Base-by-base conservation (phyloP, 2,329 filamentous ascomycete species). In the Colletotrichum limetticola region DNA sequence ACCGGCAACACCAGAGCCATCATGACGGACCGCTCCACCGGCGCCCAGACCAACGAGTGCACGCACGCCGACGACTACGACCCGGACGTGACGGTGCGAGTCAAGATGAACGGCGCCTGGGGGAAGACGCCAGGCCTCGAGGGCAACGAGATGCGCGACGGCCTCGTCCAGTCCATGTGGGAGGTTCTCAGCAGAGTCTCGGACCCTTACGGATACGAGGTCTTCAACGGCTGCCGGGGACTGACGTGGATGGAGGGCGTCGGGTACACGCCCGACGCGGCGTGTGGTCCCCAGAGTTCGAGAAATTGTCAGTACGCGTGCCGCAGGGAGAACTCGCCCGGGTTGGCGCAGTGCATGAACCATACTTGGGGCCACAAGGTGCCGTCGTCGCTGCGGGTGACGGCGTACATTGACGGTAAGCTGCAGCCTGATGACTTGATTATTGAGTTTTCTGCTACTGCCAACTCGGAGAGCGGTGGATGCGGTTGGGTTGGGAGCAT, bases 21-120 rank as follows among this genome's bases (percentile, higher is more conserved):
- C 46, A 71, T 71, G 66, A 68, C 60, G 12, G 74, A 76, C 53
- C 42, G 59, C 49, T 60, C 66, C 19, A 60, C 58, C 49, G 57
- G 62, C 19, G 30, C 73, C 46, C 46, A 68, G 42, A 66, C 59
- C 12, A 75, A 74, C 70, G 35, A 59, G 4, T 76, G 74, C 58
- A 75, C 74, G 24, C 49, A 59, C 46, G 32, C 30, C 32, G 57
- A 61, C 16, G 68, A 71, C 57, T 66, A 64, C 22, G 26, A 69
- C n/a, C 59, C 64, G 0, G 74, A 76, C 37, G 32, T 75, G n/a
- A 74, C 62, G 6, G 74, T 71, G 0, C 73, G 55, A 4, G 74
- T 76, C 14, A 68, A 46, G 37, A 59, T 76, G 56, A 74, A 75
- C 58, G 74, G 74, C 16, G 73, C 67, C 22, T 76, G 74, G 74